A percentile compares a stretch with the other conserved stretches of the same genome.
phyloP scores from a whole-genome alignment of 305 asterid genomes.

The Plantago lanceolata region DNA sequence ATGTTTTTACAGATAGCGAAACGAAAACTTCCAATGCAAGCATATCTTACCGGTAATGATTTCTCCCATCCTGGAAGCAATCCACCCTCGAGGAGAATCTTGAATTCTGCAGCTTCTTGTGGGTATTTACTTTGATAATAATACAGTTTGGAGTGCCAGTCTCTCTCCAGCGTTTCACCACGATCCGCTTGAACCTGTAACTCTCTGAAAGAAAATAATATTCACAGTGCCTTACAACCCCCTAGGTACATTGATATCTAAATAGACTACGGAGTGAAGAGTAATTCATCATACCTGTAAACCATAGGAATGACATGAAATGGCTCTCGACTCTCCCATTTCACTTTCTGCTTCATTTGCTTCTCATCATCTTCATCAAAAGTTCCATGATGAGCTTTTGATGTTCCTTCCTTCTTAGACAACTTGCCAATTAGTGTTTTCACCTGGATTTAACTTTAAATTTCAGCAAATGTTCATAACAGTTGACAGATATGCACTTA shows the following conservation, averaged over 20 bases:
- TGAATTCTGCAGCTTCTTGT: constrained; percentile 45
- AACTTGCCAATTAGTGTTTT: constrained; percentile 46
- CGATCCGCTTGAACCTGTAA: constrained; percentile 37
- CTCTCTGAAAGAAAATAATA: constrained; percentile 30
- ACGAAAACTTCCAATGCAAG: not conserved
- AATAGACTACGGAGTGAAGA: not conserved
- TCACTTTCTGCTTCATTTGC: constrained; percentile 52
- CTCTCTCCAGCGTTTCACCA: constrained; percentile 37
- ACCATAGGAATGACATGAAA: constrained; percentile 54
- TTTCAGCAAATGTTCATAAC: not conserved
- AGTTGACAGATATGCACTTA: not conserved
- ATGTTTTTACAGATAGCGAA: not conserved
- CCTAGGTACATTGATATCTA: not conserved
- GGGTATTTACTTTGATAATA: constrained; percentile 38
- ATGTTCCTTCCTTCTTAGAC: constrained; percentile 53
- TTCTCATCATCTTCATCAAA: constrained; percentile 51
- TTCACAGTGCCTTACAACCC: not conserved
- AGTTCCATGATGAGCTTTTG: constrained; percentile 55
- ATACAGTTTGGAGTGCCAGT: constrained; percentile 40
- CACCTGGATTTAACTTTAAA: constrained; percentile 31
- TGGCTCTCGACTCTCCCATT: constrained; percentile 42
- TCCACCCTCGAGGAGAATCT: constrained; percentile 41
- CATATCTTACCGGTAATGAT: constrained; percentile 37
- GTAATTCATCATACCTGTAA: constrained; percentile 27
- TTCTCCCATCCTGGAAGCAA: constrained; percentile 47